These are phyloP conservation scores for Talaromyces sp. DNA, from an alignment of 2,329 filamentous ascomycete species.

Conservation along the genomic window DNA sequence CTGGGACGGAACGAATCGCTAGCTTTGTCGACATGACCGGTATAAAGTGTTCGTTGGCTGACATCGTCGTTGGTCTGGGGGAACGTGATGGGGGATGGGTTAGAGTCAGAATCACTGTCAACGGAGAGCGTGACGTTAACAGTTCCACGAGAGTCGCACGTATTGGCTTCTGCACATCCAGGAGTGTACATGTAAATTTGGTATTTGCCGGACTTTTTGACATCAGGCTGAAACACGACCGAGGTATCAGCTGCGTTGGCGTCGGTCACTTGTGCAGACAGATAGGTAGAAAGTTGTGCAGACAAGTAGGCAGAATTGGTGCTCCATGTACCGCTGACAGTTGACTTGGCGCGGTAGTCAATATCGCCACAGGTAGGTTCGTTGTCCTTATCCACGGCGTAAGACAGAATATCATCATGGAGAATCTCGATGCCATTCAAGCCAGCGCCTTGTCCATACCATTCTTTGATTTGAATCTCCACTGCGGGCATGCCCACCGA, in stretches of 20 bases:
- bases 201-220: slow-evolving; percentile 89
- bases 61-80: slow-evolving; percentile 95
- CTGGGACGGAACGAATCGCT: slow-evolving; percentile 74
- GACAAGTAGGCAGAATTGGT: slow-evolving; percentile 75
- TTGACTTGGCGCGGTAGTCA: slow-evolving; percentile 66
- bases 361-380: slow-evolving; percentile 76
- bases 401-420: slow-evolving; percentile 80
- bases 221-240: slow-evolving; percentile 73
- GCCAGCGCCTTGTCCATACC: slow-evolving; percentile 84
- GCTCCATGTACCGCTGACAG: slow-evolving; percentile 73
- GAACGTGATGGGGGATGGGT: slow-evolving; percentile 62
- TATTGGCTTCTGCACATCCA: slow-evolving; percentile 78
- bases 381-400: slow-evolving; percentile 85
- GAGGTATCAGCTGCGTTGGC: slow-evolving; percentile 62
- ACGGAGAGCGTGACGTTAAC: slow-evolving; percentile 84
- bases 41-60: slow-evolving; percentile 93
- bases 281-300: slow-evolving; percentile 71
- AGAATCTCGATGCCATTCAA: slow-evolving; percentile 85
- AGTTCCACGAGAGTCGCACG: slow-evolving; percentile 74
- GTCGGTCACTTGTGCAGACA: slow-evolving; percentile 68
- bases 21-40: slow-evolving; percentile 77
- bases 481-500: slow-evolving; percentile 84
- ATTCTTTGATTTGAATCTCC: slow-evolving; percentile 80
- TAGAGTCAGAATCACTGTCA: slow-evolving; percentile 59
- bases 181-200: slow-evolving; percentile 89